Percentiles rank a stretch among this genome's conserved stretches.
phyloP scores from a whole-genome alignment of 495 filamentous ascomycete genomes.

The Lineolata rhizophorae region DNA sequence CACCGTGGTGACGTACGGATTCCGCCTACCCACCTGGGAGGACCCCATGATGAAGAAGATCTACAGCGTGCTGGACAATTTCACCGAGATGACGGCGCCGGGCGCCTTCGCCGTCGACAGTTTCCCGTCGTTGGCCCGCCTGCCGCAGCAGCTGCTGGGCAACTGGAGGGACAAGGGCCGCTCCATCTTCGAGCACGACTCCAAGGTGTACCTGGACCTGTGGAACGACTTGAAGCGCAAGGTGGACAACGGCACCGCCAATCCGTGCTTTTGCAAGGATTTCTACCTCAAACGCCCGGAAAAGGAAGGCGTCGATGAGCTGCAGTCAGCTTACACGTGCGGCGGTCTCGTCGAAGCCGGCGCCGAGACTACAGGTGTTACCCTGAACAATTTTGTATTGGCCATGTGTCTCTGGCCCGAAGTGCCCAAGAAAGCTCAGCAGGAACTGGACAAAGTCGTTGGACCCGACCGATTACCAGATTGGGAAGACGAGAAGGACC shows the following conservation, averaged over 20 bases:
- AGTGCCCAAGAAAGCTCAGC: slow-evolving; percentile 10
- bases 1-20: slow-evolving; percentile 13
- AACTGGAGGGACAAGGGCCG: slow-evolving; percentile 11
- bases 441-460: slow-evolving; percentile 13
- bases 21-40: slow-evolving; percentile 7
- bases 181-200: slow-evolving; percentile 8
- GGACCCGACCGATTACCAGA: slow-evolving; percentile 8
- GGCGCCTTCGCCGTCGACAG: slow-evolving; percentile 10
- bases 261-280: slow-evolving; percentile 9
- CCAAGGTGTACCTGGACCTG: slow-evolving; percentile 8
- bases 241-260: slow-evolving; percentile 7
- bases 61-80: slow-evolving; percentile 8
- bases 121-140: slow-evolving; percentile 7
- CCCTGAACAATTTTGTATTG: slow-evolving; percentile 13
- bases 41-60: slow-evolving; percentile 10
- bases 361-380: slow-evolving; percentile 13
- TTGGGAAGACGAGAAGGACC: slow-evolving; percentile 11
- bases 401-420: slow-evolving; percentile 10
- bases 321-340: slow-evolving; percentile 10
- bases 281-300: slow-evolving; percentile 10
- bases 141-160: slow-evolving; percentile 9
- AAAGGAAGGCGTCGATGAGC: slow-evolving; percentile 12
- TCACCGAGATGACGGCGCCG: slow-evolving; percentile 10
- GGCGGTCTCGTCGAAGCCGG: slow-evolving; percentile 17
- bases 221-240: slow-evolving; percentile 9